Evolutionary conservation across 495 filamentous ascomycete species (phyloP).

Genomic region (Margaritispora aquatica): DNA sequence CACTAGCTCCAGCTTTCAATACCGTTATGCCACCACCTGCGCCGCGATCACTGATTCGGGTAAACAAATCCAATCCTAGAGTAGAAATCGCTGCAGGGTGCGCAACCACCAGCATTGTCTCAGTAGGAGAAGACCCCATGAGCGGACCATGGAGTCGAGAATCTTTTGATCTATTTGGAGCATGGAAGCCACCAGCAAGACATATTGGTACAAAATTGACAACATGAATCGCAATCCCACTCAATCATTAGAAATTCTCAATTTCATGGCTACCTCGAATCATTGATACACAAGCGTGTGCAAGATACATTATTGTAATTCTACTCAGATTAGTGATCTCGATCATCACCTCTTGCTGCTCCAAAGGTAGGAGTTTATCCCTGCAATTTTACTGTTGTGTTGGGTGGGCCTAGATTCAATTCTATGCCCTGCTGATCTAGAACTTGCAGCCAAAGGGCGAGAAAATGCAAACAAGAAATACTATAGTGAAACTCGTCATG

Average conservation of each 20-base stretch:
- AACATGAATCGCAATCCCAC: neutral
- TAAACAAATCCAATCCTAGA: neutral
- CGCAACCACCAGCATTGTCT: neutral
- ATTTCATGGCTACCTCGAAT: no score
- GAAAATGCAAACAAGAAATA: neutral
- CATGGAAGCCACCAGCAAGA: constrained; percentile 20
- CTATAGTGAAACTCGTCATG: no score
- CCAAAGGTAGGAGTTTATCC: no score
- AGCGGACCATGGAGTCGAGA: constrained; percentile 48
- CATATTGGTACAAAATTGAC: neutral
- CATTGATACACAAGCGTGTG: no score
- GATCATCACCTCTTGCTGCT: no score
- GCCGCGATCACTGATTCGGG: constrained; percentile 11
- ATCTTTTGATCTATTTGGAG: constrained; percentile 43
- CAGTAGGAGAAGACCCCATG: constrained; percentile 33
- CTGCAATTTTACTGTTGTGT: no score
- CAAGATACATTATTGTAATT: no score
- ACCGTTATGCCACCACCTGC: constrained; percentile 6
- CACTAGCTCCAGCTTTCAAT: constrained; percentile 4
- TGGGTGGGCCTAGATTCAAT: neutral
- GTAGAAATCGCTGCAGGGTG: constrained; percentile 5
- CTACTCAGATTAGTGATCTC: no score
- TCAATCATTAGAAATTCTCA: neutral
- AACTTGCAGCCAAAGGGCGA: neutral
- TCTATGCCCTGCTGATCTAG: neutral